Percentiles rank a stretch among this genome's conserved stretches.
Conservation (phyloP, 192 early-diverging fungal species). For the Coemansia sp. region DNA sequence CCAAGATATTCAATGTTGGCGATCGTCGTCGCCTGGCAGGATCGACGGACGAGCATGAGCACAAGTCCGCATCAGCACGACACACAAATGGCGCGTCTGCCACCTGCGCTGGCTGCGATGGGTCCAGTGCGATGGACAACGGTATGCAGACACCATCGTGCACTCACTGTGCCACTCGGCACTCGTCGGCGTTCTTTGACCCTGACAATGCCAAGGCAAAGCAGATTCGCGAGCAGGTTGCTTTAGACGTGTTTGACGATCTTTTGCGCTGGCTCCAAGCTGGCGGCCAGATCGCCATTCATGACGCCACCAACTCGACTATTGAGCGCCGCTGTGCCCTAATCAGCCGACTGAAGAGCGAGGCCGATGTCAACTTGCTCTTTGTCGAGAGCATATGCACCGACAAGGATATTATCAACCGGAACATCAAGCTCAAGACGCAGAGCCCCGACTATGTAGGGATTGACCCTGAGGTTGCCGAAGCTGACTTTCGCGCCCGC, state of each 20-base stretch:
- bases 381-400: conserved; percentile 86
- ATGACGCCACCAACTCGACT: conserved; percentile 97
- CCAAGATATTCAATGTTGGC: conserved; percentile 91
- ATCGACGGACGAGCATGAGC: conserved; percentile 28
- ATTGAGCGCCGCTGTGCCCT: conserved; percentile 69
- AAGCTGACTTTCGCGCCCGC: conserved; percentile 81
- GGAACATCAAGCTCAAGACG: conserved; percentile 88
- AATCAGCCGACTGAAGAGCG: conserved; percentile 58
- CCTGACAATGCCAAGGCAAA: conserved; percentile 77
- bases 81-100: not conserved
- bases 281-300: conserved; percentile 85
- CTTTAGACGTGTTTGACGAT: conserved; percentile 90
- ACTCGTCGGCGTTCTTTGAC: conserved; percentile 92
- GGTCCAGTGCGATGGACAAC: conserved; percentile 7
- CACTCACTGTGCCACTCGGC: conserved; percentile 50
- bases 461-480: conserved; percentile 76
- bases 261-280: conserved; percentile 83
- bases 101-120: conserved; percentile 46
- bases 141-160: conserved; percentile 9
- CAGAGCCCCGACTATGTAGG: conserved; percentile 91
- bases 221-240: conserved; percentile 79
- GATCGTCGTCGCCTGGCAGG: conserved; percentile 79
- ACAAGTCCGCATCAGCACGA: not conserved
- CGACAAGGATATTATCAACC: conserved; percentile 63
- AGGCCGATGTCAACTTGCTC: conserved; percentile 66